These are phyloP conservation scores for Cyphellophora attinorum DNA, from an alignment of 2,329 filamentous ascomycete species.

Conservation along the genomic window DNA sequence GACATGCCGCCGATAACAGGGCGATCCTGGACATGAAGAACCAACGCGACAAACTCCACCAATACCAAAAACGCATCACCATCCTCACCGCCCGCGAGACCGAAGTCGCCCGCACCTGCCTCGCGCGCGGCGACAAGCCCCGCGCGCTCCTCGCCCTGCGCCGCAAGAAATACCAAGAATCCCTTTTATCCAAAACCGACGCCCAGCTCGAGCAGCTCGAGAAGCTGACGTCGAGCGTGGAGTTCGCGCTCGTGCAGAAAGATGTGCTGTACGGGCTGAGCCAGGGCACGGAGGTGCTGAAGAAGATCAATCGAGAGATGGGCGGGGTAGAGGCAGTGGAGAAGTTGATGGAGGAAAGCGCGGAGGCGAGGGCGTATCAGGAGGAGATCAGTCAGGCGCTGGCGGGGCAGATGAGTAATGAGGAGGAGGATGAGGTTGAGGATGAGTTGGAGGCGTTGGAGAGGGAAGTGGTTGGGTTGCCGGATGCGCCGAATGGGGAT, in stretches of 20 bases:
- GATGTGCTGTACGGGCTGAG: slow-evolving; percentile 88
- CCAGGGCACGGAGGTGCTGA: slow-evolving; percentile 80
- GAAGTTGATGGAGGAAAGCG: slow-evolving; percentile 86
- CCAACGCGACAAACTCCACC: slow-evolving; percentile 92
- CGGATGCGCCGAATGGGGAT: slow-evolving; percentile 19
- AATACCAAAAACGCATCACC: slow-evolving; percentile 86
- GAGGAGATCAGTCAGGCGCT: slow-evolving; percentile 93
- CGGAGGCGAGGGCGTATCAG: slow-evolving; percentile 86
- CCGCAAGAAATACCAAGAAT: slow-evolving; percentile 94
- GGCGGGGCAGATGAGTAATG: slow-evolving; percentile 75
- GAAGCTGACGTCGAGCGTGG: slow-evolving; percentile 75
- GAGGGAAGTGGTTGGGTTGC: slow-evolving; percentile 43
- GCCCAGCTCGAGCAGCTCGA: slow-evolving; percentile 89
- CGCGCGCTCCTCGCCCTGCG: slow-evolving; percentile 80
- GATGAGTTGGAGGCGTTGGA: slow-evolving; percentile 83
- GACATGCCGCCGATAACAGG: slow-evolving; percentile 37
- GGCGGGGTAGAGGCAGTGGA: slow-evolving; percentile 88
- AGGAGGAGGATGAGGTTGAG: slow-evolving; percentile 96
- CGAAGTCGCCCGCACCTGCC: slow-evolving; percentile 71
- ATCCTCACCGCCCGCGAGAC: slow-evolving; percentile 81
- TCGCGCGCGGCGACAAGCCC: slow-evolving; percentile 68
- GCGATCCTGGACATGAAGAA: slow-evolving; percentile 96
- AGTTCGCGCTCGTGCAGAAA: slow-evolving; percentile 95
- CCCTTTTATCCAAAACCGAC: slow-evolving; percentile 79
- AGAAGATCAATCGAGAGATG: slow-evolving; percentile 92